Base-by-base conservation (phyloP, 768 basidiomycete species). In the Suillus clintonianus region DNA sequence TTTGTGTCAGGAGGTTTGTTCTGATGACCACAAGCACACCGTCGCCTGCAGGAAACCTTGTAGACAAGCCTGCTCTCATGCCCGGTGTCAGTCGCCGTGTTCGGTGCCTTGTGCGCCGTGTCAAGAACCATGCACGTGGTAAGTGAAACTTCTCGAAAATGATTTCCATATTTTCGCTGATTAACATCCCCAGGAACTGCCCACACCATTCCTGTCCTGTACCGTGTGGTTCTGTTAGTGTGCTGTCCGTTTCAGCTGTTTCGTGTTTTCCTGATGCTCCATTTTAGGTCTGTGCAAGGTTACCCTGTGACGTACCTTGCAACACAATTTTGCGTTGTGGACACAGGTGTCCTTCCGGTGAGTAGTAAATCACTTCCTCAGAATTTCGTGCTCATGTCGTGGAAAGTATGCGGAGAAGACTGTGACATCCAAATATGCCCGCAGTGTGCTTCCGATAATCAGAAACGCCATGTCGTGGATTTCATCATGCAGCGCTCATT, bases 261-360 rank as follows among this genome's bases (percentile, higher is more conserved):
- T 9, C 32, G 34, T 5, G 17, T 6, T 64, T 42, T 59, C 47
- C 36, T 65, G 13, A 62, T 47, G 9, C 4, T 47, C 36, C 36
- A 34, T 32, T 58, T 22, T 5, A 90, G 89, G 79, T 88, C 24
- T 92, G 90, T 70, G 78, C 83, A 4, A 81, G 89, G 4, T 71
- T 89, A 1, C 90, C 90, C 2, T 90, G 89, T 65, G 85, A 91
- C 64, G 60, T 72, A 53, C 81, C 79, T 0, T 91, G 90, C 62
- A 66, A 73, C 15, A 77, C 77, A 14, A n/a, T 59, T 0, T 78
- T 91, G 13, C 2, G 45, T 7, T 91, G 90, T 70, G 87, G 88
- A 11, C 89, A 90, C 70, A 77, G 67, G 41, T 91, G 90, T 65
- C 86, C 88, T 17, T 90, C 89, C 41, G 83, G 89, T 90, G 69